Evolutionary conservation across 208 protist genomes (phyloP), one percentile per base, ranked within the genome.

Genomic region (Porcisia hertigi): DNA sequence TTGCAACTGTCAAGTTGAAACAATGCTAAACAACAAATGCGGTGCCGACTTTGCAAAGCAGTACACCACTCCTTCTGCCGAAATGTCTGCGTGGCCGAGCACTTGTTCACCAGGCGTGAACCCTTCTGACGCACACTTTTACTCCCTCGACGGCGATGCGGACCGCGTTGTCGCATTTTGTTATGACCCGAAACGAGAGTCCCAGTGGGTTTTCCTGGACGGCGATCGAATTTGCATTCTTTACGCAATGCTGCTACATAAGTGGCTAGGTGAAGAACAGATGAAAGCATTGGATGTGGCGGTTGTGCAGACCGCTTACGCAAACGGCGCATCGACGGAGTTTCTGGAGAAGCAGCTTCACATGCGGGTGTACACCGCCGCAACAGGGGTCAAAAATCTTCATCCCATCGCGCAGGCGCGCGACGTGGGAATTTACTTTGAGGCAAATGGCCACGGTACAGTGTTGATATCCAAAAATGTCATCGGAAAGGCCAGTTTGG

Each of bases 361-460:
- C 9, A 70, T 96, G 52, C 67, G 71, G 34, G 76, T 89, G 0
- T 90, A 87, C 52, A 88, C 83, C 43, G 86, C 92, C 20, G 85
- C 88, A 6, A 98, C 97, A 9, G 98, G 98, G 34, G 97, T 99
- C 3, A 99, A 99, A 76, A 82, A 98, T 75, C 63, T 99, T 2
- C 98, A 99, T 71, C 95, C 95, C 41, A 78, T 97, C 41, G 97
- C 97, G 12, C 80, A 92, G 63, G 65, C 86, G 0, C 85, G 85
- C 34, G 97, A 98, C 73, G 88, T 99, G 69, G 98, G 97, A 6
- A 86, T 98, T 9, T 99, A 99, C 82, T 99, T 99, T 79, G 98
- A 99, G 77, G 95, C 97, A 6, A 99, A 99, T 76, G 98, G 98
- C 4, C 98, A 99, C 76, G 98, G 98, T 18, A 98, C 97, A 7